phyloP scores from a whole-genome alignment of 768 basidiomycete species.

The Pleurotus sapidus region DNA sequence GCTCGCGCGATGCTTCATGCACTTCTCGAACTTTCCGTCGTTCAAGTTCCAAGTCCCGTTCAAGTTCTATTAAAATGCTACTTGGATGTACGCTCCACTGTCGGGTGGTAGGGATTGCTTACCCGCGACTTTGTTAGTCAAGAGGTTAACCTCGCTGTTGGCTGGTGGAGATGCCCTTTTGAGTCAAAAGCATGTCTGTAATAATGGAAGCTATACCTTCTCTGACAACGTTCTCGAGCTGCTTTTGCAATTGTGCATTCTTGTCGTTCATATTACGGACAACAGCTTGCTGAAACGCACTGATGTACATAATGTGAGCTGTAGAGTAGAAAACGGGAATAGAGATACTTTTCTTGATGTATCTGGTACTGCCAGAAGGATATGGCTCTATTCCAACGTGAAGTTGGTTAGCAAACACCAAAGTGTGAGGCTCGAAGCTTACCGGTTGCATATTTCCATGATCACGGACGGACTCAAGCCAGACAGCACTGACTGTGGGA shows the following conservation, averaged over 20 bases:
- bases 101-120: conserved; percentile 10
- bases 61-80: conserved; percentile 48
- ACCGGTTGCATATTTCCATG: conserved; percentile 82
- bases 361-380: conserved; percentile 93
- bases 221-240: conserved; percentile 79
- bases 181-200: background rate
- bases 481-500: conserved; percentile 73
- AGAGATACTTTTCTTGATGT: conserved; percentile 73
- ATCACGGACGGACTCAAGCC: conserved; percentile 74
- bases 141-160: conserved; percentile 69
- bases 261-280: conserved; percentile 80
- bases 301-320: conserved; percentile 23
- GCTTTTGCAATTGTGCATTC: conserved; percentile 79
- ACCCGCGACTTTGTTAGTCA: conserved; percentile 71
- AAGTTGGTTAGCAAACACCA: background rate
- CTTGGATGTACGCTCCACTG: background rate
- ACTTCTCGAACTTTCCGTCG: conserved; percentile 70
- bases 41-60: conserved; percentile 79
- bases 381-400: conserved; percentile 51
- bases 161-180: conserved; percentile 36
- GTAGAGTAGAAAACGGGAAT: conserved; percentile 6
- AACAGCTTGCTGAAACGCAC: conserved; percentile 83
- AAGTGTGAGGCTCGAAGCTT: conserved; percentile 5
- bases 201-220: conserved; percentile 53
- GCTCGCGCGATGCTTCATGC: conserved; percentile 70